A percentile compares a stretch with the other conserved stretches of the same genome.
These are phyloP conservation scores for Talaromyces atroroseus DNA, from an alignment of 2,329 filamentous ascomycete species.

Conservation along the genomic window DNA sequence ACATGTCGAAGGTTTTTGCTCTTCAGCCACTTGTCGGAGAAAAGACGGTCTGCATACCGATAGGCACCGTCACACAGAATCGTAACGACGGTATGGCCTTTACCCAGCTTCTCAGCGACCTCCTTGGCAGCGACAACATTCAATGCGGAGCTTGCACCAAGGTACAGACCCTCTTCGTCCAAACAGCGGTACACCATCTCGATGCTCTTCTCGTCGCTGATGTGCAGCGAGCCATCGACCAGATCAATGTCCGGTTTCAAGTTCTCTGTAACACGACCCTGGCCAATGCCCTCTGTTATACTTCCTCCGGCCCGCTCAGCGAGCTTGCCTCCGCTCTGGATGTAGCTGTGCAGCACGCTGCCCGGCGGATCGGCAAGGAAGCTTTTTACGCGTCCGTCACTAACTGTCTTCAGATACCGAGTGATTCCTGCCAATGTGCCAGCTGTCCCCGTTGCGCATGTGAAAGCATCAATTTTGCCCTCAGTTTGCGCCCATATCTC, in stretches of 20 bases:
- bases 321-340: slow-evolving; percentile 76
- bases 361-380: slow-evolving; percentile 93
- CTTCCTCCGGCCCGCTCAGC: slow-evolving; percentile 75
- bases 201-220: slow-evolving; percentile 89
- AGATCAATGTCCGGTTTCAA: slow-evolving; percentile 76
- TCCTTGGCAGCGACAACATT: slow-evolving; percentile 96
- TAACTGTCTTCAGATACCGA: slow-evolving; percentile 78
- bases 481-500: slow-evolving; percentile 93
- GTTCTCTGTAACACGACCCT: slow-evolving; percentile 95
- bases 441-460: slow-evolving; percentile 86
- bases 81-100: slow-evolving; percentile 86
- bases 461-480: slow-evolving; percentile 87
- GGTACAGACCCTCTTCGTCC: slow-evolving; percentile 91
- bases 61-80: slow-evolving; percentile 96
- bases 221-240: slow-evolving; percentile 76
- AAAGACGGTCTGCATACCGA: slow-evolving; percentile 87
- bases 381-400: slow-evolving; percentile 70
- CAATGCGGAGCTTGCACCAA: slow-evolving; percentile 86
- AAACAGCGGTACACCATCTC: slow-evolving; percentile 96
- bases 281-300: slow-evolving; percentile 97
- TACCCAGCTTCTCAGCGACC: slow-evolving; percentile 82
- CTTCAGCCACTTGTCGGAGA: slow-evolving; percentile 84
- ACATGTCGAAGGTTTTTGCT: slow-evolving; percentile 76
- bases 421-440: slow-evolving; percentile 88
- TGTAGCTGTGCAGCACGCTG: slow-evolving; percentile 87